Conservation (phyloP, 2,329 filamentous ascomycete genomes). For the Apiospora koreana region DNA sequence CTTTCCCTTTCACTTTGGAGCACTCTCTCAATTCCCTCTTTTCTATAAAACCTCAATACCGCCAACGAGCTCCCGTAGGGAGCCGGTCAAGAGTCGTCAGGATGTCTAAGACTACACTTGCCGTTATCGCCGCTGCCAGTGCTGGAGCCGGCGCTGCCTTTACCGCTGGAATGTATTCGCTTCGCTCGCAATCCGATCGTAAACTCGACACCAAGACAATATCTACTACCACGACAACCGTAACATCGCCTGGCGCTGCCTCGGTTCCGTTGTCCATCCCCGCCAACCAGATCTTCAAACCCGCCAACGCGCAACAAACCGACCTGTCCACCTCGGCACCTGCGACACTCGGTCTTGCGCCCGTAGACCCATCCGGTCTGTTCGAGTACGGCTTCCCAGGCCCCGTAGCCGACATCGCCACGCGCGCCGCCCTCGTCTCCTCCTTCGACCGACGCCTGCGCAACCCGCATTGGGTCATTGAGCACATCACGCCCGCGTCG, state of each 20-base stretch:
- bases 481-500: conserved; percentile 92
- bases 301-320: conserved; percentile 25
- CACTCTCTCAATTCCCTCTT: not conserved
- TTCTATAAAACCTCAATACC: conserved; percentile 13
- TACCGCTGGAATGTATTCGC: conserved; percentile 67
- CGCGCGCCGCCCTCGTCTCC: conserved; percentile 75
- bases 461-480: conserved; percentile 92
- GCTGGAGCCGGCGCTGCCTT: conserved; percentile 75
- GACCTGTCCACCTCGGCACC: conserved; percentile 31
- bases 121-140: conserved; percentile 73
- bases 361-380: conserved; percentile 73
- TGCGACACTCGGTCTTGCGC: conserved; percentile 39
- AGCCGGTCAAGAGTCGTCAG: conserved; percentile 26
- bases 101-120: conserved; percentile 80
- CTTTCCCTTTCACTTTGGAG: not conserved
- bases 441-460: conserved; percentile 87
- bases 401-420: conserved; percentile 80
- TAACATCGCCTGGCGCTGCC: conserved; percentile 35
- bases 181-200: conserved; percentile 44
- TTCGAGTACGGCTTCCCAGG: conserved; percentile 92
- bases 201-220: conserved; percentile 44
- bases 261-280: conserved; percentile 47
- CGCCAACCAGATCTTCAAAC: conserved; percentile 57
- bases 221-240: conserved; percentile 29
- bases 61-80: conserved; percentile 16